Base-by-base conservation (phyloP, 371 early-diverging fungal species). In the Mucor indicus region DNA sequence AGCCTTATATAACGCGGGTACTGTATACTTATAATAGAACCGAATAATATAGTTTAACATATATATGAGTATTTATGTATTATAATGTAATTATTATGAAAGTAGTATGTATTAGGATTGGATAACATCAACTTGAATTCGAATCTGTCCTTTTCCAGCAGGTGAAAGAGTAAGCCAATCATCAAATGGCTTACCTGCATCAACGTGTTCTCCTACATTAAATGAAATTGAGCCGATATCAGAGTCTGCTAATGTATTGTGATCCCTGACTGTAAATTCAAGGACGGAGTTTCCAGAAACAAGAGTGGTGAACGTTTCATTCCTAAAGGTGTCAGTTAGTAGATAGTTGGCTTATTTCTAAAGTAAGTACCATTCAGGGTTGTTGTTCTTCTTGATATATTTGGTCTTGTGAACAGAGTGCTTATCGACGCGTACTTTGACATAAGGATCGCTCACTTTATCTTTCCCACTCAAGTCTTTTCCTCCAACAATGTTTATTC, bases 401-500 rank as follows among this genome's bases (percentile, higher is more conserved):
- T 77, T 77, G 20, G 92, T 90, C 62, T 87, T 89, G 62, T 75
- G 64, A 42, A 85, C 10, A 1, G 67, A 64, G 54, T 87, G 77
- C 33, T 62, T 69, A 50, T 73, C 74, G 33, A 63, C 43, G 20
- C 66, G 58, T 2, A 80, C 62, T 20, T 55, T 38, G 36, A 69
- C 61, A 49, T 67, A 74, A 20, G 81, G 69, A 39, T 84, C 82
- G 29, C 70, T 59, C 6, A 69, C 60, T 16, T 67, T 68, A 23
- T 67, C 62, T 36, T 60, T 60, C n/a, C n/a, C n/a, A 38, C 64
- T 57, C 8, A 78, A 61, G 6, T 69, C 68, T 54, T 68, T 59
- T 8, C 76, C 80, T 10, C 62, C 72, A 22, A 75, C 38, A 1
- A 81, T 33, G 11, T 67, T 66, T 13, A 81, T 50, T 23, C 53